Percentiles rank a stretch among this genome's conserved stretches.
These are phyloP conservation scores for Phytophthora pseudosyringae DNA, from an alignment of 352 stramenopile species.

Conservation along the genomic window DNA sequence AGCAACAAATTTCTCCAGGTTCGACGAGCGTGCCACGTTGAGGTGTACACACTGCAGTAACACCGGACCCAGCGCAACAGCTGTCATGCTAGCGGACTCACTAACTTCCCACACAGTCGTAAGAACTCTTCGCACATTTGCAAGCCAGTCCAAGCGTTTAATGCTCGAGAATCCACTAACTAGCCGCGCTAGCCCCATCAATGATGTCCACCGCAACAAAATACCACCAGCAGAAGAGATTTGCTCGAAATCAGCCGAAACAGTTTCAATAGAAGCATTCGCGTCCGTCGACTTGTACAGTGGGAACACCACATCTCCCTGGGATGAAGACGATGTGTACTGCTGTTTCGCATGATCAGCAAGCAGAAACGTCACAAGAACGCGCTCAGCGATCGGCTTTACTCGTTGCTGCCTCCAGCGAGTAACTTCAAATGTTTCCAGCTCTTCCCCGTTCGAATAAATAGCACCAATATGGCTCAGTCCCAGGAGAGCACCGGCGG, in stretches of 20 bases:
- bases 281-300: background rate
- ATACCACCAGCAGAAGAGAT: constrained; percentile 1
- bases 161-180: constrained; percentile 38
- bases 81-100: constrained; percentile 23
- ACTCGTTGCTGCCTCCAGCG: constrained; percentile 37
- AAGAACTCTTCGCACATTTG: constrained; percentile 46
- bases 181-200: constrained; percentile 43
- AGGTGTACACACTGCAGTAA: constrained; percentile 48
- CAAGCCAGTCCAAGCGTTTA: constrained; percentile 49
- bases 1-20: constrained; percentile 40
- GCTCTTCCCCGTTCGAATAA: constrained; percentile 25
- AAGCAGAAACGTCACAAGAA: constrained; percentile 25
- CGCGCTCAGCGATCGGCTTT: constrained; percentile 31
- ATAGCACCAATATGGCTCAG: constrained; percentile 38
- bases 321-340: constrained; percentile 3
- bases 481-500: constrained; percentile 28
- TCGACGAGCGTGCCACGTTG: constrained; percentile 32
- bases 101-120: constrained; percentile 32
- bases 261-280: constrained; percentile 5
- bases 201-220: constrained; percentile 41
- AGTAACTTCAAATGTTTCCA: constrained; percentile 27
- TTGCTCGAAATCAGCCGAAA: constrained; percentile 9
- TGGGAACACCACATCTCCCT: constrained; percentile 32
- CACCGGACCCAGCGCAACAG: constrained; percentile 45
- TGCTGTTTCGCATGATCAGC: constrained; percentile 10